Evolutionary conservation across 306 rosid genomes (phyloP).

Genomic region (Vigna radiata): DNA sequence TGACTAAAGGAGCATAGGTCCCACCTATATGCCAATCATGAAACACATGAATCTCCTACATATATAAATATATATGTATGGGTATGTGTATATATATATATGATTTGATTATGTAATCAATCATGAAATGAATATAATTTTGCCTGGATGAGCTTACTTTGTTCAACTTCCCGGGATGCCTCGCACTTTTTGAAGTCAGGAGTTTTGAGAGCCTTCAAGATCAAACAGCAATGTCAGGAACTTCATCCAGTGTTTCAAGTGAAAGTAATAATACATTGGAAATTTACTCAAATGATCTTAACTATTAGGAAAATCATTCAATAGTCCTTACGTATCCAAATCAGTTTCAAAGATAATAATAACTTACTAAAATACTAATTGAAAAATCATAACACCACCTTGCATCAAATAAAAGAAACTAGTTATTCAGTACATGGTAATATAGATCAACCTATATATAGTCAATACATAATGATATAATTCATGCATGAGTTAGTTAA

Average conservation of each 20-base stretch:
- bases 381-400: not conserved
- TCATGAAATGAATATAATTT: not conserved
- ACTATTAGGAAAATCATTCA: not conserved
- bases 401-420: not conserved
- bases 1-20: not conserved
- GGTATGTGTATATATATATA: too few species aligned
- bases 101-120: too few species aligned
- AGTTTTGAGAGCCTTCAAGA: constrained; percentile 66
- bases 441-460: not conserved
- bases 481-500: not conserved
- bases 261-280: not conserved
- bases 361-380: not conserved
- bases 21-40: not conserved
- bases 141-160: constrained; percentile 60
- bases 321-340: not conserved
- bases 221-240: constrained; percentile 42
- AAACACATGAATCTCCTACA: constrained; percentile 15
- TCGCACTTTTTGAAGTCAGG: constrained; percentile 73
- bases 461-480: not conserved
- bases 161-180: constrained; percentile 72
- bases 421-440: not conserved
- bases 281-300: not conserved
- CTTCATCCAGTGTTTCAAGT: constrained; percentile 21
- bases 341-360: not conserved
- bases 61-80: not conserved